Evolutionary conservation across 306 rosid species (phyloP), one percentile per base, ranked within the genome.

Genomic region (Neltuma alba): DNA sequence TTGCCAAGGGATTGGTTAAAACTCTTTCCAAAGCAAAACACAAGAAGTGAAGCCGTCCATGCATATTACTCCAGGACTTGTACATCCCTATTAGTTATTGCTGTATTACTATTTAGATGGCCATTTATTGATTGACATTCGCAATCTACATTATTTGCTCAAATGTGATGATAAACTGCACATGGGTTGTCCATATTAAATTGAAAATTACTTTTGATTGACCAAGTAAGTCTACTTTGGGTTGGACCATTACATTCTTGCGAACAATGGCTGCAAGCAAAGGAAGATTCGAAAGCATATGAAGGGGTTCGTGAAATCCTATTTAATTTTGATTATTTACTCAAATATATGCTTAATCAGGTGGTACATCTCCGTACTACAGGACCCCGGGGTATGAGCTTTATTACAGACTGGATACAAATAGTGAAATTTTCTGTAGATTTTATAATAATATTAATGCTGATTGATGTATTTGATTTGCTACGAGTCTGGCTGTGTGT

Each of bases 1-100:
- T 94, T 62, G 83, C 89, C 31, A 94, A 83, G 87, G 98, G 98
- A 55, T 76, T 94, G 88, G 72, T 94, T 11, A 94, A 87, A 85
- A 88, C 98, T 25, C 83, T 94, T 41, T 42, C 86, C 3, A 94
- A 92, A 85, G 88, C 89, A 72, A 89, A 81, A 72, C 94, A 87
- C 83, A 82, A 70, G 78, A 72, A 86, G 72, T 94, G 92, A 94
- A 38, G 62, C 77, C 65, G 20, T 27, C 64, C 34, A 4, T 58
- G 31, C 33, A 23, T 3, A 44, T 33, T 44, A 34, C 81, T 47
- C 30, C 34, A 18, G 30, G 62, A 54, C 14, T 27, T 37, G 36
- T 54, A 40, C 55, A 42, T 36, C 37, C 55, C 57, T 79, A 61
- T 31, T 9, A 78, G 16, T 10, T 4, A 25, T 57, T 25, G 64